phyloP scores from a whole-genome alignment of 805 yeast genomes.

The Yarrowia divulgata region DNA sequence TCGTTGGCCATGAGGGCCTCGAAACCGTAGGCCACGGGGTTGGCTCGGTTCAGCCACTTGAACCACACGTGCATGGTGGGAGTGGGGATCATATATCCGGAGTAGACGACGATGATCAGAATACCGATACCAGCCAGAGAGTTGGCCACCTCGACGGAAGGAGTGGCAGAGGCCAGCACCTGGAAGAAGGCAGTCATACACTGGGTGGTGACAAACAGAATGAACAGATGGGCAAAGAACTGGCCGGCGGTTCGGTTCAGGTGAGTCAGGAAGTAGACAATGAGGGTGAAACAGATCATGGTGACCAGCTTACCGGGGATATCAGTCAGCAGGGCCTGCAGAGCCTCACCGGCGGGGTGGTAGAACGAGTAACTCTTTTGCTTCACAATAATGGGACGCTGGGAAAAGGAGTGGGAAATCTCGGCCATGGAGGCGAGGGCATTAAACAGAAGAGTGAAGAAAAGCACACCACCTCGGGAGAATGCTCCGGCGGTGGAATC shows the following conservation, averaged over 20 bases:
- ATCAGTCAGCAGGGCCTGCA: conserved; percentile 66
- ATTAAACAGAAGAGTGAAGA: conserved; percentile 66
- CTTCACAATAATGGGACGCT: conserved; percentile 69
- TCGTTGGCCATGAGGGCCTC: conserved; percentile 73
- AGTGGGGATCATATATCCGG: conserved; percentile 69
- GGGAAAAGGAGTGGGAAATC: conserved; percentile 56
- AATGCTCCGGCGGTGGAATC: conserved; percentile 63
- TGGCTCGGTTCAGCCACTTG: conserved; percentile 66
- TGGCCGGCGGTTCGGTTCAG: conserved; percentile 59
- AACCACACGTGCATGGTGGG: conserved; percentile 75
- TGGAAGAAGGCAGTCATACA: conserved; percentile 62
- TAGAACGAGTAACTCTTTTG: conserved; percentile 76
- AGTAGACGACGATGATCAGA: conserved; percentile 61
- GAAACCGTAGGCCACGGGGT: conserved; percentile 65
- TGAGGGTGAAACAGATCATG: conserved; percentile 56
- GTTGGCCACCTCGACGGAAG: conserved; percentile 64
- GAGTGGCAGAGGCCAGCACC: conserved; percentile 59
- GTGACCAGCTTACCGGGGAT: conserved; percentile 66
- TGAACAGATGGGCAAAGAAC: conserved; percentile 61
- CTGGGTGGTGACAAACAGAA: conserved; percentile 56
- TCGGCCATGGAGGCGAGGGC: conserved; percentile 68
- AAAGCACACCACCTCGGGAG: conserved; percentile 68
- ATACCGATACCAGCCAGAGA: conserved; percentile 64
- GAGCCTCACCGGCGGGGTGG: conserved; percentile 75
- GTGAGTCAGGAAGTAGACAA: conserved; percentile 65